Percentiles rank a stretch among this genome's conserved stretches.
Conservation (phyloP, 2,329 filamentous ascomycete genomes). For the Nothopassalora personata region DNA sequence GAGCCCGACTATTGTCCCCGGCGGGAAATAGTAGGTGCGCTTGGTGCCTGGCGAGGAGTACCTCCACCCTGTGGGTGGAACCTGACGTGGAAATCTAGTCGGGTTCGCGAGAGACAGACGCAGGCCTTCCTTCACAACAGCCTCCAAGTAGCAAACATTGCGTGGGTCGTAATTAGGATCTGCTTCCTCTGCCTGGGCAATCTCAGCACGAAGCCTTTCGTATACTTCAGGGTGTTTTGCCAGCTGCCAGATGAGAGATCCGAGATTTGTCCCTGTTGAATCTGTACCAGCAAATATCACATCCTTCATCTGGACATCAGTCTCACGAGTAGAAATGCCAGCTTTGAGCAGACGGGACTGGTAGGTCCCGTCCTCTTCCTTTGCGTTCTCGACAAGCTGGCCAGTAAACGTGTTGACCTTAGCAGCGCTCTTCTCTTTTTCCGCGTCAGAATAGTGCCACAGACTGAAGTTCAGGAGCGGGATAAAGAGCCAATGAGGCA, state of each 20-base stretch:
- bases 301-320: conserved; percentile 50
- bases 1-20: conserved; percentile 43
- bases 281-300: conserved; percentile 53
- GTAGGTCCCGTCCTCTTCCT: conserved; percentile 39
- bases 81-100: conserved; percentile 45
- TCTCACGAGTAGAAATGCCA: conserved; percentile 41
- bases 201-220: conserved; percentile 33
- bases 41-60: conserved; percentile 25
- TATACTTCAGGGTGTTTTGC: conserved; percentile 40
- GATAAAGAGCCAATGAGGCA: conserved; percentile 41
- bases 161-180: conserved; percentile 30
- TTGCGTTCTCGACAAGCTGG: conserved; percentile 34
- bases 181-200: conserved; percentile 24
- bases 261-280: conserved; percentile 47
- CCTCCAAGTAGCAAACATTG: conserved; percentile 44
- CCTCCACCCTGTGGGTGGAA: conserved; percentile 37
- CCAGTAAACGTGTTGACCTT: conserved; percentile 43
- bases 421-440: conserved; percentile 33
- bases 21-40: conserved; percentile 30
- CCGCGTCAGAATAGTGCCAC: conserved; percentile 33
- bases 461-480: conserved; percentile 36
- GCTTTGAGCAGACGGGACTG: conserved; percentile 45
- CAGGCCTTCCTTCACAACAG: conserved; percentile 47
- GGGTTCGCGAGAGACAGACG: conserved; percentile 50
- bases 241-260: conserved; percentile 45